phyloP scores from a whole-genome alignment of 2,329 filamentous ascomycete species.

The Seiridium cupressi region DNA sequence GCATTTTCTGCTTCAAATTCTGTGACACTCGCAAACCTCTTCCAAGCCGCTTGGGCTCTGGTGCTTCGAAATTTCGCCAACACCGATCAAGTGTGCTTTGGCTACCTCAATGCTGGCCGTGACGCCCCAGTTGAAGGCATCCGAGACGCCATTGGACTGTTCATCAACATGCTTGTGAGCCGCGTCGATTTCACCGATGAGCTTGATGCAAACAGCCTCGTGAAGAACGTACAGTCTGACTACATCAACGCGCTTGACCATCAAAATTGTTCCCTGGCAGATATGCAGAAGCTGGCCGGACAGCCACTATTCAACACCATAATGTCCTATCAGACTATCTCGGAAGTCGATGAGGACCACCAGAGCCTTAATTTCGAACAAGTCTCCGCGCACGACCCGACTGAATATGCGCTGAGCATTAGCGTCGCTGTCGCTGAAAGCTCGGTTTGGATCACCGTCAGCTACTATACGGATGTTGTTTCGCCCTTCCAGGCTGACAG shows the following conservation, averaged over 20 bases:
- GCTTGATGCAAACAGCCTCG: constrained; percentile 32
- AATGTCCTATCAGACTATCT: constrained; percentile 9
- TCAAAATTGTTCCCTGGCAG: constrained; percentile 47
- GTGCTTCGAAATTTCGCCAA: constrained; percentile 3
- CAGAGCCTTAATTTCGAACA: constrained; percentile 5
- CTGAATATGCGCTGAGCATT: constrained; percentile 7
- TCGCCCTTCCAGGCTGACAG: constrained; percentile 6
- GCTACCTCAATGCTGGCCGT: constrained; percentile 51
- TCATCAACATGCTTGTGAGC: constrained; percentile 56
- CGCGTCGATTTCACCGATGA: constrained; percentile 36
- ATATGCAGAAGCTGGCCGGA: constrained; percentile 33
- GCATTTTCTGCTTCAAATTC: constrained; percentile 35
- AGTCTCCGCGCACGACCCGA: constrained; percentile 7
- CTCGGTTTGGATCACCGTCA: constrained; percentile 5
- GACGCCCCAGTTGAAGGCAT: constrained; percentile 48
- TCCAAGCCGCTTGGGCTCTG: constrained; percentile 3
- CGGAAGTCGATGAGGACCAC: not conserved
- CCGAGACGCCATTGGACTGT: constrained; percentile 46
- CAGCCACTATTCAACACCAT: constrained; percentile 7
- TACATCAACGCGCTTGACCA: constrained; percentile 44
- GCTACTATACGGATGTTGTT: constrained; percentile 8
- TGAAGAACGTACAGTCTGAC: constrained; percentile 42
- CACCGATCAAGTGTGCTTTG: constrained; percentile 1
- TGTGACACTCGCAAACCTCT: constrained; percentile 27
- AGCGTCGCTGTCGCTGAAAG: constrained; percentile 7